A percentile compares a stretch with the other conserved stretches of the same genome.
Conservation (phyloP, 257 asterid genomes). For the Nicotiana sylvestris region DNA sequence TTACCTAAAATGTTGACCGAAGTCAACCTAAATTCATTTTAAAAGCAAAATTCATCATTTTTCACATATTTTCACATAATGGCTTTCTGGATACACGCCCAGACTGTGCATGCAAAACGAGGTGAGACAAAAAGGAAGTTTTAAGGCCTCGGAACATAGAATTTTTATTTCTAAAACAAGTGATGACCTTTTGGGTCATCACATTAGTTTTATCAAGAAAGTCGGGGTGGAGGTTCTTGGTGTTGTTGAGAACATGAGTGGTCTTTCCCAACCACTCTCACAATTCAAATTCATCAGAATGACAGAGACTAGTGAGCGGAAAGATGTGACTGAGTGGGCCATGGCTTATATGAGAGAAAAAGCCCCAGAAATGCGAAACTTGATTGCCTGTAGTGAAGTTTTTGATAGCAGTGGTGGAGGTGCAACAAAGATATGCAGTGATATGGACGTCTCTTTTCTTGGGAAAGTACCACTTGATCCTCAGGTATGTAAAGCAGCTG, state of each 20-base stretch:
- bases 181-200: too few relatives aligned
- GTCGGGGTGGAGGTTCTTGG: conserved; percentile 73
- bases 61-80: too few relatives aligned
- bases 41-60: too few relatives aligned
- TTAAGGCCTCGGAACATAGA: too few relatives aligned
- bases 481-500: conserved; percentile 83
- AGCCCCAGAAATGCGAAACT: conserved; percentile 54
- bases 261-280: conserved; percentile 58
- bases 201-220: conserved; percentile 31
- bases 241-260: conserved; percentile 93
- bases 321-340: conserved; percentile 58
- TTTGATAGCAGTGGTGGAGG: conserved; percentile 90
- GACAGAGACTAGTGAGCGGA: conserved; percentile 45
- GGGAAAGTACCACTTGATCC: conserved; percentile 93
- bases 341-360: conserved; percentile 49
- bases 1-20: too few relatives aligned
- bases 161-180: too few relatives aligned
- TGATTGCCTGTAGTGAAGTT: conserved; percentile 66
- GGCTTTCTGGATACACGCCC: too few relatives aligned
- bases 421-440: conserved; percentile 77
- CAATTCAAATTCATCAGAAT: conserved; percentile 46
- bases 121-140: too few relatives aligned
- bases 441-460: conserved; percentile 75
- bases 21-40: too few relatives aligned
- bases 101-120: too few relatives aligned